Base-by-base conservation (phyloP, 768 basidiomycete genomes). In the Russula sp. region DNA sequence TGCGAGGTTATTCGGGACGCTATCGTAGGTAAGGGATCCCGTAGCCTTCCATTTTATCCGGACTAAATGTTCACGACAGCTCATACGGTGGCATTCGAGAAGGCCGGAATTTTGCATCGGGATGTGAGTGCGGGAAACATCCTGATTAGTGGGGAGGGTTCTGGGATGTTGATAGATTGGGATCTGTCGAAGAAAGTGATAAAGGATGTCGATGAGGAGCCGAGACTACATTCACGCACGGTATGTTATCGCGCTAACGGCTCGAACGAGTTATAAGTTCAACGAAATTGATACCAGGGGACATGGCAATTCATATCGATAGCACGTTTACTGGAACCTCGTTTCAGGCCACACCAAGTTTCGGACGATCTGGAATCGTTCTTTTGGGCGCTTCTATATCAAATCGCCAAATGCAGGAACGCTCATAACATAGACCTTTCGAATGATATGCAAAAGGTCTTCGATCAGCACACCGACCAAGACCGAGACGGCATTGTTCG, bases 221-320 rank as follows among this genome's bases (percentile, higher is more conserved):
- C 59, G 5, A 34, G 59, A 7, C 32, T 13, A 27, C 39, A 42
- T 47, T 52, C 51, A 7, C 59, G 32, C n/a, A 61, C 52, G 32
- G 59, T 61, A 31, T 6, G 40, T 3, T 22, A n/a, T 39, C 27
- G 1, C 48, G 5, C 35, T 18, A 31, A 31, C 31, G 11, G 5
- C 20, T 59, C 6, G 7, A 35, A 14, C 6, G 31, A 7, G 6
- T n/a, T 16, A 4, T 6, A 13, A 35, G 16, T 6, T 35, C 8
- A 32, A 7, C 31, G 11, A 40, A 16, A 49, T 22, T 34, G 6
- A 5, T 16, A 20, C 16, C 40, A 68, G 68, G 65, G 68, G 1
- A 68, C 68, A 20, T 66, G 65, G 68, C 68, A 66, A 55, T 68
- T 55, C 58, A 59, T 62, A 60, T 61, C 62, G 0, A 64, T 61